Conservation (phyloP, 164 flowering plant species). For the Paratinospora sagittata region DNA sequence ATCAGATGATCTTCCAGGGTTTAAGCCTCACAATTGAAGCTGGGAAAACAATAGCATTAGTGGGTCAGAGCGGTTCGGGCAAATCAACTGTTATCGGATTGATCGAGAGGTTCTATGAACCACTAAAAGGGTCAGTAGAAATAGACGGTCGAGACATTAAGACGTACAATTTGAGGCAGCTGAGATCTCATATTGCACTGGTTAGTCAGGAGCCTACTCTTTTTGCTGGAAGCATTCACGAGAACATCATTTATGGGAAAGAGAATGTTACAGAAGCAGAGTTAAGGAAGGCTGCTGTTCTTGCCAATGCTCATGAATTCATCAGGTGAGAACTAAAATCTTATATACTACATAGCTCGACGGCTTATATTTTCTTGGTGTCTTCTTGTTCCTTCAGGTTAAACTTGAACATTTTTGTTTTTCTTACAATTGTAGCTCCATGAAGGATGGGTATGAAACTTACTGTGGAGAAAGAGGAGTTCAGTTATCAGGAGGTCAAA, state of each 20-base stretch:
- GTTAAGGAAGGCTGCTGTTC: conserved; percentile 25
- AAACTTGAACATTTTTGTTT: not conserved
- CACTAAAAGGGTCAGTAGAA: conserved; percentile 22
- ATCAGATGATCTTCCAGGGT: conserved; percentile 20
- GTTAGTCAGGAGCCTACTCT: conserved; percentile 38
- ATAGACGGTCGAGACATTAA: conserved; percentile 28
- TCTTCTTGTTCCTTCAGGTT: not conserved
- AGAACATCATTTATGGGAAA: conserved; percentile 27
- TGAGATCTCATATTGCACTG: conserved; percentile 23
- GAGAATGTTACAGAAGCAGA: conserved; percentile 24
- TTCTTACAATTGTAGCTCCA: conserved; percentile 12
- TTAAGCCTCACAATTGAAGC: conserved; percentile 18
- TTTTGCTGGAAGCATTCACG: conserved; percentile 24
- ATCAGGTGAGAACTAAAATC: conserved; percentile 12
- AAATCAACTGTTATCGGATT: conserved; percentile 32
- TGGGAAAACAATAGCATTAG: conserved; percentile 27
- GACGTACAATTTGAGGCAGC: conserved; percentile 19
- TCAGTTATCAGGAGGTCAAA: conserved; percentile 55
- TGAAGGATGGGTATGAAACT: conserved; percentile 41
- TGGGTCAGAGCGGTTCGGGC: conserved; percentile 33
- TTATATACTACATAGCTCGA: not conserved
- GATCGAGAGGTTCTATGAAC: conserved; percentile 34
- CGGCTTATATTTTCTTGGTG: not conserved
- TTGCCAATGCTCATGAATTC: conserved; percentile 33
- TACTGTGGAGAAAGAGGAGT: conserved; percentile 54